Percentiles rank a stretch among this genome's conserved stretches.
These are phyloP conservation scores for Candida albicans DNA, from an alignment of 1,139 yeast genomes.

Conservation along the genomic window DNA sequence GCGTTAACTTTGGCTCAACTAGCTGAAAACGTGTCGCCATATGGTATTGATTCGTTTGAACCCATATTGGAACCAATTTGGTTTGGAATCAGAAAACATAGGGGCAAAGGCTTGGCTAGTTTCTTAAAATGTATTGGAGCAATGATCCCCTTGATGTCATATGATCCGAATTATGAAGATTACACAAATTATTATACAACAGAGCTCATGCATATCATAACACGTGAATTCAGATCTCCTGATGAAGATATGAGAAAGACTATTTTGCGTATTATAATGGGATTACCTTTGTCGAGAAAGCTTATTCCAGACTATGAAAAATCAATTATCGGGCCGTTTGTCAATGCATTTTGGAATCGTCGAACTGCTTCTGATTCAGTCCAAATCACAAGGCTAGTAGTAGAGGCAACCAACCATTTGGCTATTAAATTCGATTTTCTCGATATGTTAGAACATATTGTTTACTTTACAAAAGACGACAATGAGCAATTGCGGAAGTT, in stretches of 20 bases:
- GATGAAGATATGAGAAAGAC: conserved; percentile 88
- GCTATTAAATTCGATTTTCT: conserved; percentile 69
- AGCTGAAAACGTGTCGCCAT: conserved; percentile 87
- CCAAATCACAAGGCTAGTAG: conserved; percentile 56
- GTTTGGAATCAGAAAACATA: conserved; percentile 72
- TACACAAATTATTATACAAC: conserved; percentile 76
- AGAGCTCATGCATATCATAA: conserved; percentile 65
- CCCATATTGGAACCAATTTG: conserved; percentile 69
- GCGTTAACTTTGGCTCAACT: conserved; percentile 72
- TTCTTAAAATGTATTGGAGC: conserved; percentile 79
- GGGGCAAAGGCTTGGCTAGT: conserved; percentile 78
- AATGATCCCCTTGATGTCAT: conserved; percentile 80
- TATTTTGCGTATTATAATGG: conserved; percentile 47
- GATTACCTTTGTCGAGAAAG: conserved; percentile 33
- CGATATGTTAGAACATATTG: conserved; percentile 56
- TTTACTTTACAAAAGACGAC: conserved; percentile 71
- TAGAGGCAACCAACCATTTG: conserved; percentile 69
- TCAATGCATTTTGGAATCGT: conserved; percentile 77
- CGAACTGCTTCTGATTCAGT: conserved; percentile 57
- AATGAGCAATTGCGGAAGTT: conserved; percentile 77
- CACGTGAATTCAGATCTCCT: conserved; percentile 76
- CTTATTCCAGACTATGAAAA: conserved; percentile 29
- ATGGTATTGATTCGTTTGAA: conserved; percentile 89
- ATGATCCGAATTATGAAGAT: conserved; percentile 53
- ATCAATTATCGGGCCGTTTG: conserved; percentile 62